Evolutionary conservation across 345 rosid genomes (phyloP), one percentile per base, ranked within the genome.

Genomic region (Zanthoxylum bungeanum): DNA sequence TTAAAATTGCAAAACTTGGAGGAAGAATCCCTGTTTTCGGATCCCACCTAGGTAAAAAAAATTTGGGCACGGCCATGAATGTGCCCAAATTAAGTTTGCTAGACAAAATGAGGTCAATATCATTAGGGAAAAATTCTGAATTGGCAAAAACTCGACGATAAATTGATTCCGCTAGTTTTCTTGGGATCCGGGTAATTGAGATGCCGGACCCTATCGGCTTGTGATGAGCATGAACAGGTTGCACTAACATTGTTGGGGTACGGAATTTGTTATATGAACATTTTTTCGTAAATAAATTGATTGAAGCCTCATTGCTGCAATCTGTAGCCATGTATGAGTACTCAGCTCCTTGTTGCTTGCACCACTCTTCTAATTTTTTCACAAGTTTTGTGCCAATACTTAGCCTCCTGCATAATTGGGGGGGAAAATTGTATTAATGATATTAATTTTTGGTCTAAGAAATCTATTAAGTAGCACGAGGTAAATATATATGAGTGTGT

Each of bases 311-410:
- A 69, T 92, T 92, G 74, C 71, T 80, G 80, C 84, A 79, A 1
- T 90, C 91, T 3, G 93, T 89, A 47, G 97, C 92, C 88, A 88
- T 89, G 80, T 88, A 89, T 10, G 83, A 77, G 60, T 88, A 89
- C 31, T 82, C 87, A 40, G 86, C 97, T 0, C 91, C 93, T 27
- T 81, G 73, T 64, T 80, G 75, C 62, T 80, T 82, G 82, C 86
- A 84, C 97, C 97, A 89, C 56, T 82, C 80, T 78, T 92, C 96
- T 49, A 85, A 59, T 63, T 80, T 72, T 27, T 82, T 76, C 4
- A 92, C 85, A 42, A 92, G 72, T 73, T 81, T 88, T 34, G 78
- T 65, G 40, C 90, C 96, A 47, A 89, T 81, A 50, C 88, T 87
- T 4, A 86, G 80, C 84, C 91, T 92, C 85, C 97, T 89, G 87